Conservation (phyloP, 2,329 filamentous ascomycete species). For the Pochonia chlamydosporia region DNA sequence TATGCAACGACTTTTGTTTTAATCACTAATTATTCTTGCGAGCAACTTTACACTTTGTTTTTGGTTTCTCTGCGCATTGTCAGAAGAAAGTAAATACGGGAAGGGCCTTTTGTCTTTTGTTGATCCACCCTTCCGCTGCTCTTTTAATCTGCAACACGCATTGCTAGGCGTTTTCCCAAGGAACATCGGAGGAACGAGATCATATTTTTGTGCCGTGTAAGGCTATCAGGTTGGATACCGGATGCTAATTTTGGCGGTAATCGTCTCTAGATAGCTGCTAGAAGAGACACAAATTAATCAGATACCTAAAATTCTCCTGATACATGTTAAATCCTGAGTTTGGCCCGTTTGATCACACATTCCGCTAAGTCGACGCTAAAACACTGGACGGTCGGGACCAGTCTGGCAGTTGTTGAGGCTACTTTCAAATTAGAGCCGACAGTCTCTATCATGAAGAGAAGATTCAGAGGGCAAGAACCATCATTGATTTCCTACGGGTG, state of each 20-base stretch:
- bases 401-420: too few species aligned
- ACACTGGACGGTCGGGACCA: too few species aligned
- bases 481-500: too few species aligned
- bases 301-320: not conserved
- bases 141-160: constrained; percentile 5
- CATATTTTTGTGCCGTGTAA: not conserved
- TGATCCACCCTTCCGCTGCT: not conserved
- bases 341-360: too few species aligned
- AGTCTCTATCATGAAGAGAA: too few species aligned
- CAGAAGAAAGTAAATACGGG: not conserved
- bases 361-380: too few species aligned
- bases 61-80: not conserved
- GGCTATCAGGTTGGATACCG: constrained; percentile 1
- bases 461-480: too few species aligned
- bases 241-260: not conserved
- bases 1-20: constrained; percentile 1
- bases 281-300: not conserved
- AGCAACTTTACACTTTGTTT: not conserved
- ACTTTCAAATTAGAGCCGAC: too few species aligned
- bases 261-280: not conserved
- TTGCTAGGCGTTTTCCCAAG: constrained; percentile 7
- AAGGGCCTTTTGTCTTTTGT: not conserved
- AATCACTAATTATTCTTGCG: constrained; percentile 2
- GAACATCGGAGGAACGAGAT: not conserved
- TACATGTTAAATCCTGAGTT: too few species aligned